Conservation (phyloP, 78 protist species). For the Cavenderia fasciculata region DNA sequence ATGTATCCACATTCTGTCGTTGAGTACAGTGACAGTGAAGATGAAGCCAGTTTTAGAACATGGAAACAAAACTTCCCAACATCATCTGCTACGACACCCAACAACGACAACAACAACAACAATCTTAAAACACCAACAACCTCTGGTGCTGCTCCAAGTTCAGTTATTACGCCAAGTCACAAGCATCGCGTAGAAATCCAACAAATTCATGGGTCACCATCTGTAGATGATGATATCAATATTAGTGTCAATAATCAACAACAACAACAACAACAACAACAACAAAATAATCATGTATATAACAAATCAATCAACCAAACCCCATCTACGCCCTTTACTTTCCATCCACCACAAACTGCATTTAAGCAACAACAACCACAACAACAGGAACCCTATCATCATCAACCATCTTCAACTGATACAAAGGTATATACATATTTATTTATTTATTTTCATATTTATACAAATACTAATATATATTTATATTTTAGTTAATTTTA, state of each 20-base stretch:
- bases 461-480: no score
- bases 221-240: not conserved
- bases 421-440: no score
- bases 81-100: not conserved
- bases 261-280: not conserved
- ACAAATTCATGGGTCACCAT: no score
- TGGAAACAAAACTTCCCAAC: constrained; percentile 4
- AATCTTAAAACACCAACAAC: not conserved
- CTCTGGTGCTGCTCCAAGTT: no score
- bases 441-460: no score
- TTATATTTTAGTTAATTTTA: no score
- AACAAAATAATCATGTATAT: no score
- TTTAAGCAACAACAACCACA: not conserved
- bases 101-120: not conserved
- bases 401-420: no score
- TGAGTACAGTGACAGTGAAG: constrained; percentile 18
- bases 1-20: constrained; percentile 2
- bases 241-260: not conserved
- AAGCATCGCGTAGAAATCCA: no score
- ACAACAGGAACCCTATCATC: constrained; percentile 1
- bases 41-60: constrained; percentile 8
- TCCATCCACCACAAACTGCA: not conserved
- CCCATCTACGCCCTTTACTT: not conserved
- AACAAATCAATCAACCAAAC: not conserved
- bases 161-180: no score